phyloP scores from a whole-genome alignment of 176 grass and related monocot genomes.

The Areca catechu region DNA sequence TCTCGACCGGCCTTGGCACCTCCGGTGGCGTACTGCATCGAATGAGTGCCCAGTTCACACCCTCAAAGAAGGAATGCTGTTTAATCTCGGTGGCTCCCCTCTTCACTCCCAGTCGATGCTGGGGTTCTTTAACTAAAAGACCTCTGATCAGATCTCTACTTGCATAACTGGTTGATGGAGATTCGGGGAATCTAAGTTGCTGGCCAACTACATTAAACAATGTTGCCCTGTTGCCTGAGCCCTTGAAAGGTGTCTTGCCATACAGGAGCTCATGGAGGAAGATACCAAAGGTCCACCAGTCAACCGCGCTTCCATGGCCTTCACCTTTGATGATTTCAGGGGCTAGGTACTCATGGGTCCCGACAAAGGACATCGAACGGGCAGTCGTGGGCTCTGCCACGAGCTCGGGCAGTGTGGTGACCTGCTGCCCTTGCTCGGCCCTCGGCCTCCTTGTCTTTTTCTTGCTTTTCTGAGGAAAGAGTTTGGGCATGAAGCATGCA shows the following conservation, averaged over 20 bases:
- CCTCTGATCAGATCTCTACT: slow-evolving; percentile 80
- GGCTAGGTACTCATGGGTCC: slow-evolving; percentile 85
- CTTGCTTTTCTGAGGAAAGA: slow-evolving; percentile 68
- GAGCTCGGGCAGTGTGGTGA: slow-evolving; percentile 51
- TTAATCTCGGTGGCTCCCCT: slow-evolving; percentile 90
- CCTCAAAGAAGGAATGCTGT: slow-evolving; percentile 85
- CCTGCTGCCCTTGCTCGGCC: slow-evolving; percentile 35
- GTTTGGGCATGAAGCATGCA: slow-evolving; percentile 58
- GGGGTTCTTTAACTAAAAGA: slow-evolving; percentile 84
- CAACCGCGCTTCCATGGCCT: slow-evolving; percentile 90
- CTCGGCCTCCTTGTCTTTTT: slow-evolving; percentile 57
- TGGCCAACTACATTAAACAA: slow-evolving; percentile 92
- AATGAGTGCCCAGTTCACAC: slow-evolving; percentile 95
- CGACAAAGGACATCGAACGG: slow-evolving; percentile 90
- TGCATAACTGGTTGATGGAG: slow-evolving; percentile 58
- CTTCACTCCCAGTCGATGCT: slow-evolving; percentile 78
- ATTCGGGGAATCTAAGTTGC: slow-evolving; percentile 73
- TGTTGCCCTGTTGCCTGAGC: slow-evolving; percentile 75
- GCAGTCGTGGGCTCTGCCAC: slow-evolving; percentile 72
- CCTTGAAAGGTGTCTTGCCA: slow-evolving; percentile 97
- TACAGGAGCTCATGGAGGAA: slow-evolving; percentile 82
- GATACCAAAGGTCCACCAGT: slow-evolving; percentile 97
- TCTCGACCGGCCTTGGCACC: slow-evolving; percentile 61
- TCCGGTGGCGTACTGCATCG: slow-evolving; percentile 81
- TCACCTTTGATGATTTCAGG: slow-evolving; percentile 95